These are phyloP conservation scores for Neurospora tetraspora DNA, from an alignment of 495 filamentous ascomycete species.

Conservation along the genomic window DNA sequence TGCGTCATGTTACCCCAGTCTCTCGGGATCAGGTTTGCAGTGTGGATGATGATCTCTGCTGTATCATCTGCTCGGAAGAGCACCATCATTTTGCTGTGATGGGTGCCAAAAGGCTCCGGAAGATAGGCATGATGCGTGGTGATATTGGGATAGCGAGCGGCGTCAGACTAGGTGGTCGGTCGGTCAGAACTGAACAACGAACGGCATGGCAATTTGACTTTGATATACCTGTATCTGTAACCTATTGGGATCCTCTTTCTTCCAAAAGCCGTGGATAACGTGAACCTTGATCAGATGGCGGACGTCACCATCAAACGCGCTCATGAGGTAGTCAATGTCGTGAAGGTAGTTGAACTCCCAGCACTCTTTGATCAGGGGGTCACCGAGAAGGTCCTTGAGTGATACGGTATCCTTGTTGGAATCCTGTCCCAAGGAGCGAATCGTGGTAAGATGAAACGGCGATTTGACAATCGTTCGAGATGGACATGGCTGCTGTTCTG, in stretches of 20 bases:
- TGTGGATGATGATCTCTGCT: conserved; percentile 78
- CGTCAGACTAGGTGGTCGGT: conserved; percentile 21
- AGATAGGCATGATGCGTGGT: conserved; percentile 66
- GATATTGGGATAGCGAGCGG: conserved; percentile 53
- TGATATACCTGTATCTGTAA: conserved; percentile 49
- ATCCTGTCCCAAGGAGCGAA: conserved; percentile 49
- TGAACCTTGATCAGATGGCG: conserved; percentile 54
- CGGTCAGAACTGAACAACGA: not conserved
- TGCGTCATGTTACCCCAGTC: conserved; percentile 90
- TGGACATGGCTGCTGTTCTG: not conserved
- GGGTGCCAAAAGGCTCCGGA: conserved; percentile 80
- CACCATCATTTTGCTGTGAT: conserved; percentile 74
- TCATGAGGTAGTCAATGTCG: conserved; percentile 62
- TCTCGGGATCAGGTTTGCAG: conserved; percentile 74
- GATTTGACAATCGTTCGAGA: conserved; percentile 32
- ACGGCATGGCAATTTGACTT: not conserved
- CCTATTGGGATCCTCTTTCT: conserved; percentile 53
- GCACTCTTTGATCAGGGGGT: conserved; percentile 73
- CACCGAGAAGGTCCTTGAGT: conserved; percentile 63
- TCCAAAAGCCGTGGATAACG: conserved; percentile 85
- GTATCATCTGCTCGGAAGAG: conserved; percentile 65
- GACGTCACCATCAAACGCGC: conserved; percentile 59
- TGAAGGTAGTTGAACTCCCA: conserved; percentile 90
- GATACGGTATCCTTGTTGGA: conserved; percentile 59
- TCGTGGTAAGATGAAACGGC: conserved; percentile 64